Evolutionary conservation across 352 stramenopile genomes (phyloP), one percentile per base, ranked within the genome.

Genomic region (Phytophthora lateralis): DNA sequence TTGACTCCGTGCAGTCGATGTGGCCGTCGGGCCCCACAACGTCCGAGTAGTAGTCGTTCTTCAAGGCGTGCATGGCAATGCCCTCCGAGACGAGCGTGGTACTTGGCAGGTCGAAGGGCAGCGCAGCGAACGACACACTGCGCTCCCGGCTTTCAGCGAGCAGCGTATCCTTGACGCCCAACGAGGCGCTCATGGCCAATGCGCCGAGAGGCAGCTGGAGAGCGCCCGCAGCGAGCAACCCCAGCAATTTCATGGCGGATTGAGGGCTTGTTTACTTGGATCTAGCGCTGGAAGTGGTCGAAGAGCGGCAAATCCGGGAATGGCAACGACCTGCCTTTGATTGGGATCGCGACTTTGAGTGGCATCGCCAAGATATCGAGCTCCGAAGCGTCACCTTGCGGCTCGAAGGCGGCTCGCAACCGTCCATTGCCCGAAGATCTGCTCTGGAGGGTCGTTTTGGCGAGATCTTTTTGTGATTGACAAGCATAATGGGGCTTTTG

Each of bases 251-350:
- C 64, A 73, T 73, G 21, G 24, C 10, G 45, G 20, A 49, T 43
- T 9, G 39, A 39, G 30, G 4, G 4, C 20, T 47, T 47, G 18
- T 38, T 14, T 43, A 27, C 24, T 54, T 60, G 20, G 27, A 32
- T 62, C 18, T 20, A 11, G 11, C 47, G 38, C 1, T 52, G 21
- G 35, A 42, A 26, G 60, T 69, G 35, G 46, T 35, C 43, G 44
- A 62, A 18, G 18, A 55, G 45, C n/a, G 38, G 63, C 45, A 59
- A 67, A 71, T 67, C 20, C 56, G 52, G 32, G 57, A 71, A 71
- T 71, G 63, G 24, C 32, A 47, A 51, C 15, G 47, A 1, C 3
- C 27, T 11, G 39, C 3, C 15, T 29, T 20, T 42, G 12, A 8
- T 15, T 32, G 3, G 35, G 6, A 42, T 42, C 5, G 8, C 15